phyloP scores from a whole-genome alignment of 106 monocot species.

The Dendrobium chrysotoxum region DNA sequence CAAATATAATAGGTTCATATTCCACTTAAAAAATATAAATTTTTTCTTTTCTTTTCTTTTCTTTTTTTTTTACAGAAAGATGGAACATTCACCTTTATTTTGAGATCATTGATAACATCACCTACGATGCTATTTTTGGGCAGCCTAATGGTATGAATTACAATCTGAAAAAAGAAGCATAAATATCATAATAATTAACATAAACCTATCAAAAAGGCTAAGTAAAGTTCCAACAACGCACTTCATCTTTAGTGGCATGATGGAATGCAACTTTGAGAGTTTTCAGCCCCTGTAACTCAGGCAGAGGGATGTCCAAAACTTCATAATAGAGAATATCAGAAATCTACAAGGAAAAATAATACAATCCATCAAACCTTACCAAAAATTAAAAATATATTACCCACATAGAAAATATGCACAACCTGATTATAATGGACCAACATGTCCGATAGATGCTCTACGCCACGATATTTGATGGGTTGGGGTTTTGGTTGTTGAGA shows the following conservation, averaged over 20 bases:
- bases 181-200: neutral
- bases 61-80: neutral
- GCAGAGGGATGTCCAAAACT: slow-evolving; percentile 90
- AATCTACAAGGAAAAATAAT: slow-evolving; percentile 32
- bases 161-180: slow-evolving; percentile 40
- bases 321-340: slow-evolving; percentile 98
- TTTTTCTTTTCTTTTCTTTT: neutral
- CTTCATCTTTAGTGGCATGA: slow-evolving; percentile 92
- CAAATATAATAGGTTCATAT: neutral
- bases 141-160: slow-evolving; percentile 61
- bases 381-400: neutral
- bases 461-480: slow-evolving; percentile 87
- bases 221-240: slow-evolving; percentile 7
- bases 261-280: slow-evolving; percentile 98
- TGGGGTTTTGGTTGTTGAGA: slow-evolving; percentile 99
- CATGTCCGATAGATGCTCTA: slow-evolving; percentile 91
- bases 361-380: neutral
- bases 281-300: slow-evolving; percentile 87
- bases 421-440: slow-evolving; percentile 97
- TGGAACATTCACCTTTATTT: slow-evolving; percentile 54
- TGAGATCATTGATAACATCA: slow-evolving; percentile 75
- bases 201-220: neutral
- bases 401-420: neutral
- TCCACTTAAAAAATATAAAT: neutral
- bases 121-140: slow-evolving; percentile 77